Evolutionary conservation across 495 filamentous ascomycete species (phyloP), one percentile per base, ranked within the genome.

Genomic region (Podospora didyma): DNA sequence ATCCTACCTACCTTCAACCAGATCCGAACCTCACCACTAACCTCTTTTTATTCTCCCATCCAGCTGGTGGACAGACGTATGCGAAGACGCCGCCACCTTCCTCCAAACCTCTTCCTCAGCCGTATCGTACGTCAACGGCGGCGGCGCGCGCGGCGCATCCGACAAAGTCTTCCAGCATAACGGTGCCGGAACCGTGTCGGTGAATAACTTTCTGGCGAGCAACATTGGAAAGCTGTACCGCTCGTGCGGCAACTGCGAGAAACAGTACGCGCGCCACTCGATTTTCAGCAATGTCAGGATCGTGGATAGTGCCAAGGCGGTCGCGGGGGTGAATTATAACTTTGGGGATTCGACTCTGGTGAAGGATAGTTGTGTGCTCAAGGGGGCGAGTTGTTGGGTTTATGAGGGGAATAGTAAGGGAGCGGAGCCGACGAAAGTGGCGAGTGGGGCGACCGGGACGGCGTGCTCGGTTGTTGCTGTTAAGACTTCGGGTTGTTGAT

Each of bases 91-190:
- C 28, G 64, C 78, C 17, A 74, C 75, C n/a, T 73, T 78, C 60
- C 46, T 46, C 9, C 66, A 69, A 21, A 39, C 3, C 4, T 31
- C 26, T 9, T 31, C 54, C 14, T 59, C 54, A 0, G 65, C 52
- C n/a, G 71, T 57, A 31, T 70, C 69, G 17, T 72, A 70, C 58
- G 78, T 85, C 64, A 79, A 73, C 56, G 82, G 81, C 50, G 83
- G 84, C 37, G 84, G 84, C 46, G 83, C 83, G 5, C 70, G 76
- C 16, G 69, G 67, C 41, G 83, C 84, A 22, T 69, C 73, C 1
- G 83, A 87, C 69, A 87, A 87, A 67, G 76, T 87, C 46, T 72
- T 87, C 58, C 84, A 86, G 69, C 79, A 84, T 75, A 87, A 87
- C 72, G 81, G 78, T 37, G 68, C 68, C 22, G 84, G 83, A 23